These are phyloP conservation scores for Suhomyces emberorum DNA, from an alignment of 805 yeast species.

Conservation along the genomic window DNA sequence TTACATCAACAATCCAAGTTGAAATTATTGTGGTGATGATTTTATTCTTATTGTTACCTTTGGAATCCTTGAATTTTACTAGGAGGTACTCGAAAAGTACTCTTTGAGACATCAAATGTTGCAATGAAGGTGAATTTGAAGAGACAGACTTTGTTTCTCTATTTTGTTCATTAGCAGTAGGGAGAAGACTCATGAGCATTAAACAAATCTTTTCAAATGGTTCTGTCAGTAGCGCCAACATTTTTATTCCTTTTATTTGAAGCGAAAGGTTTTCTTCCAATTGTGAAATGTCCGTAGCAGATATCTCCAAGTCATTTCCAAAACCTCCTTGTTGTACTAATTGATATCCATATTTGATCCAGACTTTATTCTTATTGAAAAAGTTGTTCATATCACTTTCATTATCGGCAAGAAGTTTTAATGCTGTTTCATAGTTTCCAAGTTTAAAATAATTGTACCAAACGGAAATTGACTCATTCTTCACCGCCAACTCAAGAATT, in stretches of 20 bases:
- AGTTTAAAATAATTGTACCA: slow-evolving; percentile 52
- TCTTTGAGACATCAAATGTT: slow-evolving; percentile 16
- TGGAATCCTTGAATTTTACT: slow-evolving; percentile 25
- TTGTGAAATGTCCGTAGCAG: background rate
- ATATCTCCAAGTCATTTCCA: slow-evolving; percentile 18
- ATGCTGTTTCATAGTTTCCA: slow-evolving; percentile 40
- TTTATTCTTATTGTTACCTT: slow-evolving; percentile 23
- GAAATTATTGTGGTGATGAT: slow-evolving; percentile 46
- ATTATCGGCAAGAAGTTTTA: slow-evolving; percentile 8
- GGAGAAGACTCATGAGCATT: slow-evolving; percentile 30
- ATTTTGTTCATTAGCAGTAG: too few relatives aligned
- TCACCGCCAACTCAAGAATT: slow-evolving; percentile 69
- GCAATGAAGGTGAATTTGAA: background rate
- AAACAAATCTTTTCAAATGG: slow-evolving; percentile 71
- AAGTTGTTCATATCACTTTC: slow-evolving; percentile 3
- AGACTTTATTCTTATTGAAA: slow-evolving; percentile 42
- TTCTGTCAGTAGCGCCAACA: slow-evolving; percentile 59
- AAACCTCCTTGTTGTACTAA: slow-evolving; percentile 32
- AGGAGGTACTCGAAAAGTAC: slow-evolving; percentile 34
- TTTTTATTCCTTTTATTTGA: slow-evolving; percentile 39
- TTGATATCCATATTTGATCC: slow-evolving; percentile 53
- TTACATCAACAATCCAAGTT: slow-evolving; percentile 64
- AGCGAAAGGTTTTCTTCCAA: slow-evolving; percentile 14
- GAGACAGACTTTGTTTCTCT: background rate
- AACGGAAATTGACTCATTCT: slow-evolving; percentile 67